Evolutionary conservation across 805 yeast species (phyloP).

Genomic region (Jamesozyma piceae): DNA sequence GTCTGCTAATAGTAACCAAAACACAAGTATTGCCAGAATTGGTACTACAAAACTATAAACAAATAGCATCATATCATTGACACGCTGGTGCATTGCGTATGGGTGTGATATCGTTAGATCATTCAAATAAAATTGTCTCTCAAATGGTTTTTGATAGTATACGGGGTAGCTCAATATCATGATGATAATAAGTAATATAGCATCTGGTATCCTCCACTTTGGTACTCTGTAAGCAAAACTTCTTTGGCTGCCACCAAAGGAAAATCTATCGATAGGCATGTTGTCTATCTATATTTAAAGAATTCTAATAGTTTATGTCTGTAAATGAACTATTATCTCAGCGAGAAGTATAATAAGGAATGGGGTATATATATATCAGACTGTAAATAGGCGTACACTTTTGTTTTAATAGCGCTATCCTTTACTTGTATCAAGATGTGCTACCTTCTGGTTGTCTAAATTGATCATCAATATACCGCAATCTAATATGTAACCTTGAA

Average conservation of each 20-base stretch:
- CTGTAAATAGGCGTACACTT: too few species aligned
- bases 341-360: too few species aligned
- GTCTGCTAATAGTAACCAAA: slow-evolving; percentile 29
- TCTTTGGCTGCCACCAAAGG: slow-evolving; percentile 15
- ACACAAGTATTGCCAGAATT: slow-evolving; percentile 29
- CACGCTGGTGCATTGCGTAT: slow-evolving; percentile 63
- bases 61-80: slow-evolving; percentile 46
- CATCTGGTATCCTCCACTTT: slow-evolving; percentile 36
- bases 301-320: too few species aligned
- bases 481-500: too few species aligned
- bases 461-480: too few species aligned
- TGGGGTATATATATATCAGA: too few species aligned
- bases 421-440: too few species aligned
- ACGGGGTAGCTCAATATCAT: slow-evolving; percentile 29
- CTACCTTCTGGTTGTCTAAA: too few species aligned
- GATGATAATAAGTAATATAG: slow-evolving; percentile 25
- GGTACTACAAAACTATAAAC: slow-evolving; percentile 50
- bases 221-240: slow-evolving; percentile 13
- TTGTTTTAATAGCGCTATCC: too few species aligned
- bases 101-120: slow-evolving; percentile 80
- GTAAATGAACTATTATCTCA: too few species aligned
- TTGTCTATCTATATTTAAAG: too few species aligned
- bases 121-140: slow-evolving; percentile 66
- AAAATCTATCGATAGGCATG: slow-evolving; percentile 20
- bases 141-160: slow-evolving; percentile 46